These are phyloP conservation scores for Trichoderma sp. DNA, from an alignment of 2,329 filamentous ascomycete genomes.

Conservation along the genomic window DNA sequence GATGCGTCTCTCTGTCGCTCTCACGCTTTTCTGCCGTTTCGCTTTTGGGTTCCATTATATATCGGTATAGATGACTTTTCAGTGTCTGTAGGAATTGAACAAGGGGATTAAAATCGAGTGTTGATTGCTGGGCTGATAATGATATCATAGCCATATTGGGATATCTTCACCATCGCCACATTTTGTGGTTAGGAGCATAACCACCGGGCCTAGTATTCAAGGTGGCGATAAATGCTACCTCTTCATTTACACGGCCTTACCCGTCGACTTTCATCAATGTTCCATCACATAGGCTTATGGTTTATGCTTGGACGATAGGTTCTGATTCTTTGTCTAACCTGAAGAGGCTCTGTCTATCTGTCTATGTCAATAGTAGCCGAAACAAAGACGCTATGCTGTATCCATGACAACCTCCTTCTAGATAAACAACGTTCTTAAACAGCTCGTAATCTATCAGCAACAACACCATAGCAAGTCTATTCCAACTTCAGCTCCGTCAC, in stretches of 20 bases:
- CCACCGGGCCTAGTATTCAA: too few relatives aligned
- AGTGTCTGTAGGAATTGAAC: too few relatives aligned
- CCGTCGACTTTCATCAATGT: background rate
- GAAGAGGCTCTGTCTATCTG: background rate
- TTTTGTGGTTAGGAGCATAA: too few relatives aligned
- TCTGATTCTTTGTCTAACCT: background rate
- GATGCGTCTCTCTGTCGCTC: background rate
- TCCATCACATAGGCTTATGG: too few relatives aligned
- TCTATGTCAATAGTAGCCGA: too few relatives aligned
- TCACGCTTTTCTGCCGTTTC: background rate
- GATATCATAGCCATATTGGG: too few relatives aligned
- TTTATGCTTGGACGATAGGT: background rate
- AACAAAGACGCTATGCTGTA: background rate
- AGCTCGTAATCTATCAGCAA: background rate
- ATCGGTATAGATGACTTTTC: too few relatives aligned
- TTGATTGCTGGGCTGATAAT: too few relatives aligned
- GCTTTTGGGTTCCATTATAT: background rate
- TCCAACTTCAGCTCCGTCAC: conserved; percentile 44
- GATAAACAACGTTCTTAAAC: too few relatives aligned
- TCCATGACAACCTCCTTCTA: background rate
- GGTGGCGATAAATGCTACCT: background rate
- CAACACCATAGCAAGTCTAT: conserved; percentile 11
- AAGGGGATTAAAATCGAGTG: too few relatives aligned
- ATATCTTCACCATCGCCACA: too few relatives aligned
- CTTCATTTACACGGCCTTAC: background rate